Evolutionary conservation across 169 alveolate genomes (phyloP).

Genomic region (Plasmodium vivax): DNA sequence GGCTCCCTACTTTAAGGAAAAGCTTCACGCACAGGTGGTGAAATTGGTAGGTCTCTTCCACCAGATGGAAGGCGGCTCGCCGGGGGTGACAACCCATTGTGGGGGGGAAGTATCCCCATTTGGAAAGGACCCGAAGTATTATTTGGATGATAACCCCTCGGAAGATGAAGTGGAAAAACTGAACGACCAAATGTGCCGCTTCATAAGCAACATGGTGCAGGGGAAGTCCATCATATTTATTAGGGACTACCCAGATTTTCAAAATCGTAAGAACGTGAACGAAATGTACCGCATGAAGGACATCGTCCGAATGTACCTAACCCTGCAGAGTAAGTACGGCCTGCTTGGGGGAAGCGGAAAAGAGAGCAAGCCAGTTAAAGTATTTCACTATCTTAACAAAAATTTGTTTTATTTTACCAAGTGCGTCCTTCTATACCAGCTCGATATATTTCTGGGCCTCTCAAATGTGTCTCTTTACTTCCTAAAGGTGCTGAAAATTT

Average conservation of each 20-base stretch:
- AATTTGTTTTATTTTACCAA: slow-evolving; percentile 48
- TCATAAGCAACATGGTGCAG: slow-evolving; percentile 11
- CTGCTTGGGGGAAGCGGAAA: neutral
- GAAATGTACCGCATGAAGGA: slow-evolving; percentile 31
- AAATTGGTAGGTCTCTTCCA: slow-evolving; percentile 2
- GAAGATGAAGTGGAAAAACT: neutral
- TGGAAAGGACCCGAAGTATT: neutral
- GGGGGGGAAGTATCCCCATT: neutral
- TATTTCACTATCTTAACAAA: slow-evolving; percentile 44
- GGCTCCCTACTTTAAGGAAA: slow-evolving; percentile 35
- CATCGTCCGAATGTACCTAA: slow-evolving; percentile 17
- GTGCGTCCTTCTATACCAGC: slow-evolving; percentile 17
- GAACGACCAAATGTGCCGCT: slow-evolving; percentile 13
- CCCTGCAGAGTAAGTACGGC: too few relatives aligned
- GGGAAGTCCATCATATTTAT: slow-evolving; percentile 43
- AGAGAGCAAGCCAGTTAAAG: neutral
- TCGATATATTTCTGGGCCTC: slow-evolving; percentile 57
- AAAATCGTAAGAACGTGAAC: slow-evolving; percentile 33
- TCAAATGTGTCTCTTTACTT: slow-evolving; percentile 70
- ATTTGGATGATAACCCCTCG: neutral
- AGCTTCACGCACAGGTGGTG: neutral
- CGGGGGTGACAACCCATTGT: neutral
- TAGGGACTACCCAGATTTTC: slow-evolving; percentile 66
- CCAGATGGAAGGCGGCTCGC: neutral
- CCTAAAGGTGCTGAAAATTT: slow-evolving; percentile 56